Percentiles rank a stretch among this genome's conserved stretches.
phyloP scores from a whole-genome alignment of 176 grass and related monocot genomes.

The Oryza longistaminata region DNA sequence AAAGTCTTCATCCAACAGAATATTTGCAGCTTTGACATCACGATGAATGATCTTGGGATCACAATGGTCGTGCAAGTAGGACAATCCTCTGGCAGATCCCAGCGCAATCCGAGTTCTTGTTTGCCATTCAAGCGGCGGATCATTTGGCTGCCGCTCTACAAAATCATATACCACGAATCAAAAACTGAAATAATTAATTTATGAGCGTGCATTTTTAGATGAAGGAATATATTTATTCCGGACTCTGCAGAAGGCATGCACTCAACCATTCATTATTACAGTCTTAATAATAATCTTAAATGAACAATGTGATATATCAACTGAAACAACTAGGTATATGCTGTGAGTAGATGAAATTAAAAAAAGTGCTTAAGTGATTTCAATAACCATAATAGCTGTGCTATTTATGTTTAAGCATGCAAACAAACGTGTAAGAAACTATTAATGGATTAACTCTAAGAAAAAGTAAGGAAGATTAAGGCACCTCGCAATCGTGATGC shows the following conservation, averaged over 20 bases:
- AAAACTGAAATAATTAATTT: constrained; percentile 22
- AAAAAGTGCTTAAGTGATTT: not conserved
- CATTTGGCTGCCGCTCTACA: constrained; percentile 56
- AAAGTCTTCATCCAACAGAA: constrained; percentile 67
- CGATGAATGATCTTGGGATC: constrained; percentile 90
- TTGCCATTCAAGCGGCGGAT: constrained; percentile 55
- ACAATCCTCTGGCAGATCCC: constrained; percentile 71
- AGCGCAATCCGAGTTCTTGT: constrained; percentile 63
- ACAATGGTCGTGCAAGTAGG: constrained; percentile 82
- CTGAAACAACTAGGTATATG: not conserved
- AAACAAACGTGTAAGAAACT: constrained; percentile 7
- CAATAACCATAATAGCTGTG: not conserved
- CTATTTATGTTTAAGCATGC: not conserved
- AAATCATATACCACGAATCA: constrained; percentile 11
- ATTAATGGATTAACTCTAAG: not conserved
- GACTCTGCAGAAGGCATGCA: too few species aligned
- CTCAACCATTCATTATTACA: too few species aligned
- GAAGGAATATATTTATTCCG: too few species aligned
- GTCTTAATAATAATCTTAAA: too few species aligned
- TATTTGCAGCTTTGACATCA: constrained; percentile 79
- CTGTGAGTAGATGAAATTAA: not conserved
- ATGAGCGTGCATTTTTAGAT: not conserved
- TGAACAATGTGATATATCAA: not conserved
- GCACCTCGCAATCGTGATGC: constrained; percentile 78
- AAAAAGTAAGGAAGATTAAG: not conserved